Evolutionary conservation across 768 basidiomycete genomes (phyloP).

Genomic region (Mycena vulgaris): DNA sequence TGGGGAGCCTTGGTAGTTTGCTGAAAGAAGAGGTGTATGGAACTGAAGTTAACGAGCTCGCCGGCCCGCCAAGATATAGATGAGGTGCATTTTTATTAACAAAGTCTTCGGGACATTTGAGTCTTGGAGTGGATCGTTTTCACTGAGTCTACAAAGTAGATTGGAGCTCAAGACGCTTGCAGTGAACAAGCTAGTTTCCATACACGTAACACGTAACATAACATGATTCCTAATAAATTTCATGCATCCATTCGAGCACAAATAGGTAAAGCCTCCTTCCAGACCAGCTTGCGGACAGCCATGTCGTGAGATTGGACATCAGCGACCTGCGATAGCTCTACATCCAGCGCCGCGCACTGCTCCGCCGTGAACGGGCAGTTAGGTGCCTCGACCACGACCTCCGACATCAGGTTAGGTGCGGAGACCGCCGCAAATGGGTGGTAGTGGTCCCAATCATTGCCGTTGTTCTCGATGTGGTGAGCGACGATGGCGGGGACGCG

Average conservation of each 20-base stretch:
- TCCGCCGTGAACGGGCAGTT: slow-evolving; percentile 12
- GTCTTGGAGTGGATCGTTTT: too few species aligned
- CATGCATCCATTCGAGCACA: not conserved
- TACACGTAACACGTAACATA: too few species aligned
- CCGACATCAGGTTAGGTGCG: not conserved
- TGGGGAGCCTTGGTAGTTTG: too few species aligned
- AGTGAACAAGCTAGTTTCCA: too few species aligned
- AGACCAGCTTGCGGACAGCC: slow-evolving; percentile 2
- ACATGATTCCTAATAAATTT: too few species aligned
- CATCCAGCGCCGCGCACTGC: not conserved
- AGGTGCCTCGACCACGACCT: slow-evolving; percentile 2
- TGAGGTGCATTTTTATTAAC: too few species aligned
- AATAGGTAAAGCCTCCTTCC: not conserved
- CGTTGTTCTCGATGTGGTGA: not conserved
- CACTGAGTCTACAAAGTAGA: too few species aligned
- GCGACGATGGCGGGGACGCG: not conserved
- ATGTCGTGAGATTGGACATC: not conserved
- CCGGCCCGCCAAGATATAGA: too few species aligned
- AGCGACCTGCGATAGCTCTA: not conserved
- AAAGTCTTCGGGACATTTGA: too few species aligned
- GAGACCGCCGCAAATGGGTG: not conserved
- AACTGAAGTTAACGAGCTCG: too few species aligned
- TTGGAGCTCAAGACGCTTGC: too few species aligned
- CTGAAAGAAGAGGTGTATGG: too few species aligned
- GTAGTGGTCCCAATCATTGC: not conserved